Evolutionary conservation across 257 asterid species (phyloP).

Genomic region (Eucommia ulmoides): DNA sequence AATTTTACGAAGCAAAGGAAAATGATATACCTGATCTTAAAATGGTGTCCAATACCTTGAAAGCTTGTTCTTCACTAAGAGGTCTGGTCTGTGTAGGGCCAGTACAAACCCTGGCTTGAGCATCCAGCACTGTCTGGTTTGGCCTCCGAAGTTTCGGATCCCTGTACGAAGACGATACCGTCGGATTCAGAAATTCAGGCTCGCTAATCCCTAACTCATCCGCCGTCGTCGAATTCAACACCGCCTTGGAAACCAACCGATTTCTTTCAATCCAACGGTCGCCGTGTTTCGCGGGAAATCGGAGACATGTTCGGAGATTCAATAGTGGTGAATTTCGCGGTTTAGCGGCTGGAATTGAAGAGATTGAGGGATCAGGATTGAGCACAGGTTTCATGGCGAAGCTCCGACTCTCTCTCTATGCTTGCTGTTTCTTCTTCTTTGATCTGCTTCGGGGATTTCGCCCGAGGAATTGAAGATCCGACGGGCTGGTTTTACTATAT

Average conservation of each 20-base stretch:
- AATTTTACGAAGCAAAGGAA: background rate
- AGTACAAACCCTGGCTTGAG: constrained; percentile 87
- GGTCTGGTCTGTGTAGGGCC: constrained; percentile 95
- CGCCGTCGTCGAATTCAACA: constrained; percentile 26
- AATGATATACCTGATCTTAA: constrained; percentile 48
- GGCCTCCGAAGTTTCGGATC: constrained; percentile 36
- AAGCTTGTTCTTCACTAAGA: constrained; percentile 79
- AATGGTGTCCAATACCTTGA: constrained; percentile 76
- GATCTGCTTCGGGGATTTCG: too few species aligned
- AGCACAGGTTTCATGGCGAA: constrained; percentile 8
- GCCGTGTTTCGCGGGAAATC: background rate
- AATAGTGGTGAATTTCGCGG: background rate
- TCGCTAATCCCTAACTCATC: constrained; percentile 22
- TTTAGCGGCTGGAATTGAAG: background rate
- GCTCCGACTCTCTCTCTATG: too few species aligned
- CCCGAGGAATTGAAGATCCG: too few species aligned
- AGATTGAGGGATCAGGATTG: background rate
- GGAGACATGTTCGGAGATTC: background rate
- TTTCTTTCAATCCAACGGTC: background rate
- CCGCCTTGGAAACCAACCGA: constrained; percentile 13
- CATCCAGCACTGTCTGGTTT: constrained; percentile 75
- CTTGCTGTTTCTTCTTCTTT: too few species aligned
- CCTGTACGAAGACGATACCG: constrained; percentile 66
- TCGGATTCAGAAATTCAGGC: constrained; percentile 36
- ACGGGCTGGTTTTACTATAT: too few species aligned